Conservation (phyloP, 2,329 filamentous ascomycete species). For the Exophiala viscosa region DNA sequence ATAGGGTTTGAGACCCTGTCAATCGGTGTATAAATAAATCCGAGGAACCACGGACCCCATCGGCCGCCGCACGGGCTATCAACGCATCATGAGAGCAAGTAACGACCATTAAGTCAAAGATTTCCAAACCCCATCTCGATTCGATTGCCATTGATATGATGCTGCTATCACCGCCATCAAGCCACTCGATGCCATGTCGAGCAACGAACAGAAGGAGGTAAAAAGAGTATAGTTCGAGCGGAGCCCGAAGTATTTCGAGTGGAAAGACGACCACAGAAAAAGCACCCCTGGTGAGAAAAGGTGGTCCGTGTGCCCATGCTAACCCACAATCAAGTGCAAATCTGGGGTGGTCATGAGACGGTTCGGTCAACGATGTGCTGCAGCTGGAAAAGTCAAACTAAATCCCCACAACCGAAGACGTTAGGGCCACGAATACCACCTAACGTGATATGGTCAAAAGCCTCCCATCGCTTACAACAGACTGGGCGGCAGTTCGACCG, state of each 20-base stretch:
- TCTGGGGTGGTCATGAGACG: slow-evolving; percentile 27
- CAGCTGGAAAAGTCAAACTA: slow-evolving; percentile 10
- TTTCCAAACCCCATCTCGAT: too few species aligned
- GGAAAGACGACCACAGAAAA: not conserved
- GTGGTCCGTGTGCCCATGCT: slow-evolving; percentile 12
- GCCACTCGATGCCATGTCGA: not conserved
- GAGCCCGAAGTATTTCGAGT: not conserved
- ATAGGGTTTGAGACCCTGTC: too few species aligned
- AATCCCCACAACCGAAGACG: slow-evolving; percentile 17
- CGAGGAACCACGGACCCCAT: too few species aligned
- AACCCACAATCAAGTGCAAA: slow-evolving; percentile 19
- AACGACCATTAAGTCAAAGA: too few species aligned
- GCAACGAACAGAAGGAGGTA: too few species aligned
- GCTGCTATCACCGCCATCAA: not conserved
- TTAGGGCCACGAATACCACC: not conserved
- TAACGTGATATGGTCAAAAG: slow-evolving; percentile 9
- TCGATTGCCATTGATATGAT: not conserved
- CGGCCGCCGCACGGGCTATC: too few species aligned
- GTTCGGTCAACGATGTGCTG: slow-evolving; percentile 6
- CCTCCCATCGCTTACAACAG: slow-evolving; percentile 50
- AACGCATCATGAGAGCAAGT: too few species aligned
- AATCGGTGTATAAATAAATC: too few species aligned
- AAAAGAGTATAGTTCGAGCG: too few species aligned
- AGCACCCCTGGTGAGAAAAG: not conserved
- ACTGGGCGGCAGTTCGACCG: not conserved